Evolutionary conservation across 352 stramenopile genomes (phyloP).

Genomic region (Pythium coloratum): DNA sequence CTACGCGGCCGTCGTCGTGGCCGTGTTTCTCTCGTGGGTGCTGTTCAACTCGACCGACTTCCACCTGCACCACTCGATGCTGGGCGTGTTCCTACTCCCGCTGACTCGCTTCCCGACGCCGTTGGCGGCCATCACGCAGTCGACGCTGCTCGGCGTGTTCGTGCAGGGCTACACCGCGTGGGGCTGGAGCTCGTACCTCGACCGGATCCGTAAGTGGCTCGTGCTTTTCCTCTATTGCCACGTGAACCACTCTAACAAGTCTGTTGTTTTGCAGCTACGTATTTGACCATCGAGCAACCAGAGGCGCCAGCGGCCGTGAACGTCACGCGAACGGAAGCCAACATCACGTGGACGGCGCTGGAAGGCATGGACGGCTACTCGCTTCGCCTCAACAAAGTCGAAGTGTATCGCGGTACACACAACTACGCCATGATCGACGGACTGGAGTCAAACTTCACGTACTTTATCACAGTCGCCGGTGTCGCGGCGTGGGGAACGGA

Average conservation of each 20-base stretch:
- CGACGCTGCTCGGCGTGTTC: slow-evolving; percentile 52
- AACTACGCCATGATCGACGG: slow-evolving; percentile 38
- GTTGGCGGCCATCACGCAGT: slow-evolving; percentile 55
- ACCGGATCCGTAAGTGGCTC: slow-evolving; percentile 50
- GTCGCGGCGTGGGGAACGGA: slow-evolving; percentile 64
- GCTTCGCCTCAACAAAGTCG: slow-evolving; percentile 69
- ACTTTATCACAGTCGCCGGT: slow-evolving; percentile 70
- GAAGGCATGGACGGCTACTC: slow-evolving; percentile 65
- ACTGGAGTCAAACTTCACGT: slow-evolving; percentile 66
- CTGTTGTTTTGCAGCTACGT: slow-evolving; percentile 47
- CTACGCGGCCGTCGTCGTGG: slow-evolving; percentile 37
- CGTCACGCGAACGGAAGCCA: slow-evolving; percentile 39
- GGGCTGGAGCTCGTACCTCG: slow-evolving; percentile 73
- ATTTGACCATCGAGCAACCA: slow-evolving; percentile 52
- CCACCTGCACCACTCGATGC: slow-evolving; percentile 77
- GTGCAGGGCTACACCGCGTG: slow-evolving; percentile 76
- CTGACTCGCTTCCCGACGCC: slow-evolving; percentile 66
- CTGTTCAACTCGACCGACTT: slow-evolving; percentile 64
- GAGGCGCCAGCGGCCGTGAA: slow-evolving; percentile 37
- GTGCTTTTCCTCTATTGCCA: background rate
- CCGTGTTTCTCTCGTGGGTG: slow-evolving; percentile 48
- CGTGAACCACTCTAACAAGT: background rate
- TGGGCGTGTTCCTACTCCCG: slow-evolving; percentile 62
- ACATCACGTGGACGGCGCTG: slow-evolving; percentile 52
- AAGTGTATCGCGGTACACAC: slow-evolving; percentile 63